These are phyloP conservation scores for Apium graveolens DNA, from an alignment of 129 eudicot species.

Conservation along the genomic window DNA sequence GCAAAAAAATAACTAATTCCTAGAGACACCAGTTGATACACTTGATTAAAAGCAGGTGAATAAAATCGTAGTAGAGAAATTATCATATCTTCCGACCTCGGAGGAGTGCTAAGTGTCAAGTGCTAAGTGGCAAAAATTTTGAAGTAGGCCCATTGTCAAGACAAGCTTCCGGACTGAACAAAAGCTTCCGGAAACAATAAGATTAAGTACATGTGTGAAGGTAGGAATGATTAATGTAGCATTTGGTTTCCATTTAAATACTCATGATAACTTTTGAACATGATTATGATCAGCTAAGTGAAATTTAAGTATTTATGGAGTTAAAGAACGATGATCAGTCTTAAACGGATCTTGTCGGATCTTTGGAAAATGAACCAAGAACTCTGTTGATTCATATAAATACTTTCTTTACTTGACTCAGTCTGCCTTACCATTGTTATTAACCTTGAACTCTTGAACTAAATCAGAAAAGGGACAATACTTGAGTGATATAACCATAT, in stretches of 20 bases:
- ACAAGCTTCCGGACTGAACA: too few relatives aligned
- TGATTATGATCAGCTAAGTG: constrained; percentile 2
- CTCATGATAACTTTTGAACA: neutral
- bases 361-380: neutral
- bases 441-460: neutral
- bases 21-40: neutral
- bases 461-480: neutral
- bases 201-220: neutral
- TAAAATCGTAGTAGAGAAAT: constrained; percentile 3
- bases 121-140: neutral
- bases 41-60: neutral
- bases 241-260: neutral
- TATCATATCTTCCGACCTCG: constrained; percentile 81
- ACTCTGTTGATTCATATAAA: neutral
- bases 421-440: neutral
- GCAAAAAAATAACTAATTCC: neutral
- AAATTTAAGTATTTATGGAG: neutral
- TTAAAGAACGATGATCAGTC: neutral
- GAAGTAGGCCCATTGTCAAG: constrained; percentile 8
- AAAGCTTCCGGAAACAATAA: neutral
- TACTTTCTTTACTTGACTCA: neutral
- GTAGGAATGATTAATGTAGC: neutral
- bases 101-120: too few relatives aligned
- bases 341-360: neutral
- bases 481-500: neutral